Evolutionary conservation across 2,329 filamentous ascomycete species (phyloP).

Genomic region (Fusarium newnesense): DNA sequence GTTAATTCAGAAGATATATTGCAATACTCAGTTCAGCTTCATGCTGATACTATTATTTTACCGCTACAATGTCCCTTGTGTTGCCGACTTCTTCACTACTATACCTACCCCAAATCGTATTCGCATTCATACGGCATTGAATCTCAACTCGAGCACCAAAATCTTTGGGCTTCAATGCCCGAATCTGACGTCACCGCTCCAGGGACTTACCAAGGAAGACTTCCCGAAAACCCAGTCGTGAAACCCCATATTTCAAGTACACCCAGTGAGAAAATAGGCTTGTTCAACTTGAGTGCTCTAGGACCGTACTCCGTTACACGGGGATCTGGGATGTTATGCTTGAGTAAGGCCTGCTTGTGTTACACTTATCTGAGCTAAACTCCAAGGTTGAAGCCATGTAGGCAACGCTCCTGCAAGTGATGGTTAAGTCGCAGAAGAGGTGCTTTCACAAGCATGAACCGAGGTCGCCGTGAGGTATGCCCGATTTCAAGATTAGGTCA

Average conservation of each 20-base stretch:
- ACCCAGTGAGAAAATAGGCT: background rate
- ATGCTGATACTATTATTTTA: background rate
- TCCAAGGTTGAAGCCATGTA: background rate
- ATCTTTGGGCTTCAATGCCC: conserved; percentile 7
- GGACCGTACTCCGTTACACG: background rate
- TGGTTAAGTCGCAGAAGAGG: no score
- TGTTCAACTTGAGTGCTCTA: background rate
- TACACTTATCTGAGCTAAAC: background rate
- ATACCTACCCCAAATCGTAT: background rate
- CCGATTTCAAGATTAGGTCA: background rate
- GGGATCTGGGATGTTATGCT: background rate
- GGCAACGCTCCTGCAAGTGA: background rate
- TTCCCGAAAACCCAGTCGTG: conserved; percentile 3
- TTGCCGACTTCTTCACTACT: background rate
- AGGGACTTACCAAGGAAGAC: conserved; percentile 13
- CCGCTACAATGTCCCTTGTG: no score
- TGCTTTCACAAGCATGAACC: background rate
- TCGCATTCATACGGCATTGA: background rate
- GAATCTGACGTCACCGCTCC: conserved; percentile 30
- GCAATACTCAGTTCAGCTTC: background rate
- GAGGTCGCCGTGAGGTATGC: background rate
- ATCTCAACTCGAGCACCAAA: background rate
- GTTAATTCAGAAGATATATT: background rate
- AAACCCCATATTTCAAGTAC: conserved; percentile 10
- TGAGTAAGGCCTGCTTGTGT: background rate